Base-by-base conservation (phyloP, 345 rosid species). In the Bruguiera parviflora region DNA sequence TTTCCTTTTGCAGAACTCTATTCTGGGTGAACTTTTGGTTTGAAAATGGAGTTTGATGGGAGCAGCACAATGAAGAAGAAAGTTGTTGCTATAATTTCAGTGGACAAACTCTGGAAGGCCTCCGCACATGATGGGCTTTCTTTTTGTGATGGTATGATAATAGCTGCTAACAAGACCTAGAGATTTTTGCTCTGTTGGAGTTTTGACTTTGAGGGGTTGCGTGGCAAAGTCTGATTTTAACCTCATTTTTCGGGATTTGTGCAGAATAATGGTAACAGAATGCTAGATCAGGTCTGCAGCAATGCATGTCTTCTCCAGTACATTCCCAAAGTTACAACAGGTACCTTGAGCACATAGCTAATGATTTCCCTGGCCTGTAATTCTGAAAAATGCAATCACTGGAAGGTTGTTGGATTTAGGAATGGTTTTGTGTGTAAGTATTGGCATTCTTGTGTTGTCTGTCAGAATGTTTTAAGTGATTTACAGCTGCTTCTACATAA, bases 31-130 rank as follows among this genome's bases (percentile, higher is more conserved):
- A 56, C 58, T 60, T 31, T 32, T 37, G 49, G 63, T 69, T 53
- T 63, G 32, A 24, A 57, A 32, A 56, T 15, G 43, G 66, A 56
- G 39, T 58, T 52, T 37, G 58, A 69, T 37, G 67, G 59, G 31
- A 61, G 60, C 70, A 67, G 59, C 73, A 63, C 70, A 19, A 21
- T n/a, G 11, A 33, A 37, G 67, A 13, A 22, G 56, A 72, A 61
- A 18, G 61, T 43, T 46, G 43, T 35, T n/a, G 68, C 22, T 32
- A 16, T 33, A 27, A 59, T 68, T 69, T 71, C 20, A 61, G 3
- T 64, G 53, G 68, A 56, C 32, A 22, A 21, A 28, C 18, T 27
- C 21, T 15, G 27, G 21, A 29, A 61, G 49, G 55, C 49, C 31
- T 67, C 39, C 64, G n/a, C 28, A 29, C 24, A 13, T 47, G 9